phyloP scores from a whole-genome alignment of 1,284 basidiomycete genomes.

The Apiotrichum laibachii region DNA sequence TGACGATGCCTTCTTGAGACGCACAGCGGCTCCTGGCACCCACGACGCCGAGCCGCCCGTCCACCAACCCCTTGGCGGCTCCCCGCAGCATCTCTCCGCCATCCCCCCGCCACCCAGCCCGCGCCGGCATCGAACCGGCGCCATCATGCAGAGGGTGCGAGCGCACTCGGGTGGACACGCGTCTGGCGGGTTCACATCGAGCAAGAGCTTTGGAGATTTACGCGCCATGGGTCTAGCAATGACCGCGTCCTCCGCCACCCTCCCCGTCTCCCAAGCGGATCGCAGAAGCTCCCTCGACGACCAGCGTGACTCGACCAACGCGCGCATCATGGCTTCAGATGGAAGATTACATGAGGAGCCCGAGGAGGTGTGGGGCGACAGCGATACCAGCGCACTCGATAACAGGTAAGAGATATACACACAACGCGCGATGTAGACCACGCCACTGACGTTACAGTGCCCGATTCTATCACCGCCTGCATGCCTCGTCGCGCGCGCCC shows the following conservation, averaged over 20 bases:
- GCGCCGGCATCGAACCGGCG: slow-evolving; percentile 39
- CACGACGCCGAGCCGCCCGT: neutral
- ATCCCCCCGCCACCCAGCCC: slow-evolving; percentile 37
- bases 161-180: slow-evolving; percentile 29
- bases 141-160: slow-evolving; percentile 38
- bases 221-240: slow-evolving; percentile 11
- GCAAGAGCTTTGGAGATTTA: slow-evolving; percentile 43
- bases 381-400: slow-evolving; percentile 32
- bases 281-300: neutral
- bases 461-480: slow-evolving; percentile 47
- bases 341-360: slow-evolving; percentile 19
- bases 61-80: slow-evolving; percentile 23
- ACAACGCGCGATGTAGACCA: neutral
- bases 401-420: slow-evolving; percentile 37
- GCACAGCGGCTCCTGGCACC: neutral
- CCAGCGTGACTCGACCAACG: slow-evolving; percentile 5
- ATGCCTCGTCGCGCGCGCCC: slow-evolving; percentile 31
- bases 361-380: slow-evolving; percentile 2
- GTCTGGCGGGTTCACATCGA: slow-evolving; percentile 20
- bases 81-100: no score
- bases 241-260: slow-evolving; percentile 6
- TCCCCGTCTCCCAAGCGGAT: neutral
- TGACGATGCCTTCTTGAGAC: neutral
- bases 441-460: slow-evolving; percentile 31
- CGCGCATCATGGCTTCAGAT: neutral